Evolutionary conservation across 768 basidiomycete species (phyloP).

Genomic region (Trametes maxima): DNA sequence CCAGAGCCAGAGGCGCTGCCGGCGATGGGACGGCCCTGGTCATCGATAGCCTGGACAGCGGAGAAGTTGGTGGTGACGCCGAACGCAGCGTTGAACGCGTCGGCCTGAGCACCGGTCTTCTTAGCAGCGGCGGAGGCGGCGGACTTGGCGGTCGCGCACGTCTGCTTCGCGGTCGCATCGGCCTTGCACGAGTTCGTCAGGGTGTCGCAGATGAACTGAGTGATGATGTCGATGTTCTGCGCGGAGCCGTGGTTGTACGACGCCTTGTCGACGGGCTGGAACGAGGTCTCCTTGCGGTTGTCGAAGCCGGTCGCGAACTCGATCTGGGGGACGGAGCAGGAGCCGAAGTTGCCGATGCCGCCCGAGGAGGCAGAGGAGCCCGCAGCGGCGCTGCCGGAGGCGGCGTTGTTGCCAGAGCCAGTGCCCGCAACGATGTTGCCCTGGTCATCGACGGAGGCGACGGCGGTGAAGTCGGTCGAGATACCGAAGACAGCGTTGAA

Average conservation of each 20-base stretch:
- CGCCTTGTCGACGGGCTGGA: conserved; percentile 50
- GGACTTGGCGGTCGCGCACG: conserved; percentile 45
- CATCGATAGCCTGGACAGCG: conserved; percentile 43
- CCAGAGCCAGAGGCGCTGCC: conserved; percentile 34
- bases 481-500: conserved; percentile 66
- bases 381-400: conserved; percentile 21
- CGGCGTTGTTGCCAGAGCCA: conserved; percentile 15
- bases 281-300: conserved; percentile 53
- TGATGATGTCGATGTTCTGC: conserved; percentile 61
- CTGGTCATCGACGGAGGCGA: conserved; percentile 48
- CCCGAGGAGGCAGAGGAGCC: conserved; percentile 9
- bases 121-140: conserved; percentile 30
- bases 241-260: conserved; percentile 62
- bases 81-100: conserved; percentile 62
- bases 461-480: conserved; percentile 50
- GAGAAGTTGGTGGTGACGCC: conserved; percentile 57
- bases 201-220: conserved; percentile 58
- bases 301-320: conserved; percentile 60
- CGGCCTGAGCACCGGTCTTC: conserved; percentile 54
- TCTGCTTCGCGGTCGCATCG: conserved; percentile 52
- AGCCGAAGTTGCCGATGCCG: conserved; percentile 48
- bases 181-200: conserved; percentile 57
- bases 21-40: conserved; percentile 45
- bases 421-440: conserved; percentile 39
- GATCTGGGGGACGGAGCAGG: conserved; percentile 56